Evolutionary conservation across 495 filamentous ascomycete genomes (phyloP).

Genomic region (Neurospora sp.): DNA sequence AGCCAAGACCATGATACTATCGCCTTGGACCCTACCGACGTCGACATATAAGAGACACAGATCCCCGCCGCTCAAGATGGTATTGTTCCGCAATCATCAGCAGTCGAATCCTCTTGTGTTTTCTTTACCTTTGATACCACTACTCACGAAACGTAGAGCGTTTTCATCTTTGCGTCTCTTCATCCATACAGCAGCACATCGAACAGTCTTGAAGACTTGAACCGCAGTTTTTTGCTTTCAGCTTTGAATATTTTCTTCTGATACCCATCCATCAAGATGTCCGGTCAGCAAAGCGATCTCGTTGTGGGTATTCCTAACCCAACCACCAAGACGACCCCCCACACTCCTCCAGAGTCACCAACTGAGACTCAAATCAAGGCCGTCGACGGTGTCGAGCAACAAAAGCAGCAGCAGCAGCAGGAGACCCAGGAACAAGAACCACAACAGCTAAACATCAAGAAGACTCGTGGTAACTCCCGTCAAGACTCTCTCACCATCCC

Average conservation of each 20-base stretch:
- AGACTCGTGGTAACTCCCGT: conserved; percentile 1
- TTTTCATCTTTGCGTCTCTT: not conserved
- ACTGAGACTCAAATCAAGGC: conserved; percentile 1
- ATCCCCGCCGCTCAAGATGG: not conserved
- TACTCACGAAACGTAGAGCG: not conserved
- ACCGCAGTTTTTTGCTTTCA: not conserved
- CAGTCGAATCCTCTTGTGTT: not conserved
- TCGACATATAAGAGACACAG: not conserved
- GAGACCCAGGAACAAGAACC: not conserved
- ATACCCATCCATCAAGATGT: not conserved
- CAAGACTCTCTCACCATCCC: conserved; percentile 14
- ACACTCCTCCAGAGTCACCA: not conserved
- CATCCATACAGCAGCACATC: not conserved
- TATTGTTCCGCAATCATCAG: not conserved
- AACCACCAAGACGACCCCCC: not conserved
- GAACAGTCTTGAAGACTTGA: not conserved
- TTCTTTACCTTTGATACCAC: not conserved
- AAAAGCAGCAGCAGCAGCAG: not conserved
- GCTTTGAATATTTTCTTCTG: not conserved
- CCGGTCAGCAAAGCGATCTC: not conserved
- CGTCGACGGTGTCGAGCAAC: not conserved
- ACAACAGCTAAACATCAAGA: not conserved
- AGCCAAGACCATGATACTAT: conserved; percentile 1
- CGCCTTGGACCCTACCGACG: not conserved
- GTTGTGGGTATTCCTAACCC: not conserved